phyloP scores from a whole-genome alignment of 768 basidiomycete species.

The Kwoniella sp. region DNA sequence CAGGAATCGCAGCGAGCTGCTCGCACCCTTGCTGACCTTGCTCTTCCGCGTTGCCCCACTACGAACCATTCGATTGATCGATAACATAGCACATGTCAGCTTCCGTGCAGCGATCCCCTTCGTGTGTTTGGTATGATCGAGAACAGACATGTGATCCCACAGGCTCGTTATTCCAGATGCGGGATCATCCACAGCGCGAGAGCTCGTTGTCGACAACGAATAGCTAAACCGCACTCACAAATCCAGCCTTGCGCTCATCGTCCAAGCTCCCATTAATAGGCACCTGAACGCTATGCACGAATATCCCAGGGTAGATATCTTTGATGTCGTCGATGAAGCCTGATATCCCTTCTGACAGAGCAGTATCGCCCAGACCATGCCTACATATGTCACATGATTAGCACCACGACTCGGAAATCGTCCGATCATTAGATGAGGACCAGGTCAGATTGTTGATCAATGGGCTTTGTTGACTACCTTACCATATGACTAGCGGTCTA shows the following conservation, averaged over 20 bases:
- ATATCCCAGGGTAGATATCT: slow-evolving; percentile 49
- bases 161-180: no score
- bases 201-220: no score
- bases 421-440: no score
- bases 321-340: slow-evolving; percentile 53
- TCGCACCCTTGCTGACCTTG: slow-evolving; percentile 52
- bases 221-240: slow-evolving; percentile 40
- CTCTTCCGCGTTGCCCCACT: slow-evolving; percentile 56
- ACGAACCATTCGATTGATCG: no score
- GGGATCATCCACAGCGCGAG: no score
- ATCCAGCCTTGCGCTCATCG: slow-evolving; percentile 56
- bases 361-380: slow-evolving; percentile 60
- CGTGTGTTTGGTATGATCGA: no score
- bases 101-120: no score
- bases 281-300: slow-evolving; percentile 55
- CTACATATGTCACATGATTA: slow-evolving; percentile 27
- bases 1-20: slow-evolving; percentile 48
- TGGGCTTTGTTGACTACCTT: slow-evolving; percentile 4
- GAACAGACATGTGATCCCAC: no score
- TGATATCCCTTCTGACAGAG: slow-evolving; percentile 52
- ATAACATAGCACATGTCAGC: no score
- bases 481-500: slow-evolving; percentile 48
- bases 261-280: slow-evolving; percentile 45
- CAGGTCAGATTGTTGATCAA: not conserved
- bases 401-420: no score